Evolutionary conservation across 176 grass and related monocot species (phyloP).

Genomic region (Rhynchospora tenuis): DNA sequence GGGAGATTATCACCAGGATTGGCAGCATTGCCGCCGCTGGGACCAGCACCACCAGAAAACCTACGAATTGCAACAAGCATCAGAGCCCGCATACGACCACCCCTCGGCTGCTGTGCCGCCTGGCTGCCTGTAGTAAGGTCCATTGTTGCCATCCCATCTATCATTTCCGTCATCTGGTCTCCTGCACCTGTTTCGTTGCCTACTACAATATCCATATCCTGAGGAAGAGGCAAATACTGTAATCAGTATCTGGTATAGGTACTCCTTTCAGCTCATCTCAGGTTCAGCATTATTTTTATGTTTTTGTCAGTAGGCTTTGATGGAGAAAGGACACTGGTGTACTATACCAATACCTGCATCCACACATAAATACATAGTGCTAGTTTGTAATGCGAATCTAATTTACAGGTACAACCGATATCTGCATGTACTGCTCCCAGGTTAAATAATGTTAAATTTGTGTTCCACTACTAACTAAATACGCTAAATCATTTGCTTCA

Average conservation of each 20-base stretch:
- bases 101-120: background rate
- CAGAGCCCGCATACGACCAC: constrained; percentile 15
- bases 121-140: background rate
- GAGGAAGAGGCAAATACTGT: background rate
- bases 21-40: background rate
- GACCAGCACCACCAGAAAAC: constrained; percentile 1
- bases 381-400: background rate
- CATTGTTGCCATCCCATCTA: constrained; percentile 16
- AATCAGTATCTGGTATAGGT: background rate
- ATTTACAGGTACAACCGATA: background rate
- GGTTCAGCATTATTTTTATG: background rate
- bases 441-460: background rate
- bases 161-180: background rate
- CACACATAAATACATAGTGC: background rate
- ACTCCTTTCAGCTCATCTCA: background rate
- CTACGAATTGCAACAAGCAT: constrained; percentile 15
- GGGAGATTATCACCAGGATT: background rate
- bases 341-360: background rate
- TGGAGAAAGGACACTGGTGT: background rate
- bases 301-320: background rate
- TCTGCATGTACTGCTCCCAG: background rate
- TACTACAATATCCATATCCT: constrained; percentile 9
- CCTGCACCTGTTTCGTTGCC: background rate
- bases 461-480: background rate
- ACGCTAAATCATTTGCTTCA: background rate